Base-by-base conservation (phyloP, 352 stramenopile genomes). In the Sclerospora graminicola region DNA sequence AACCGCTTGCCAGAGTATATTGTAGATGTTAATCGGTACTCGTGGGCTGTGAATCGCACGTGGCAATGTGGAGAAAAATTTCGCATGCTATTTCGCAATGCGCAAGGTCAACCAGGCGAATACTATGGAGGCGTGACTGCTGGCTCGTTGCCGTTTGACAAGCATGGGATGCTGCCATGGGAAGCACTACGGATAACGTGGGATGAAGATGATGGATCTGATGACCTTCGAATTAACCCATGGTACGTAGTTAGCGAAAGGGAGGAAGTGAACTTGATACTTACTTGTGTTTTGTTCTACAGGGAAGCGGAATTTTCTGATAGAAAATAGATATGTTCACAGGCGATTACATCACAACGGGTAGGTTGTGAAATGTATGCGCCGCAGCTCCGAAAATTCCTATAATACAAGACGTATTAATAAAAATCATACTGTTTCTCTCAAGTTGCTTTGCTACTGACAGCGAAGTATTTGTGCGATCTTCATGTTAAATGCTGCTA, bases 131-230 rank as follows among this genome's bases (percentile, higher is more conserved):
- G 74, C 7, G 45, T 86, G 10, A 64, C 79, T 5, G 77, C 74
- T 15, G 79, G 79, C 5, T 81, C 76, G 1, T 60, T 89, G 16
- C 71, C 74, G 8, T 88, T 82, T 23, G 40, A 66, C 21, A 31
- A 43, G 5, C 70, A 75, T 45, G 77, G 77, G 0, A 55, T 91
- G 41, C 41, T 91, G n/a, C 74, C 74, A 8, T 91, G 80, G 76
- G 80, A 91, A 54, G 63, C 76, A 6, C 55, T 89, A 27, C 76
- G 74, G 14, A 69, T 91, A 48, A 82, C 78, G 30, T 91, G 79
- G 79, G 76, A 91, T 34, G 75, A 90, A 76, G 76, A 89, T 44
- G 80, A 89, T 35, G 80, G 80, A 21, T 80, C 72, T 15, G 73
- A 86, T 28, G 73, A 89, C 52, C 85, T 72, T 51, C 69, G 77